Percentiles rank a stretch among this genome's conserved stretches.
phyloP scores from a whole-genome alignment of 768 basidiomycete genomes.

The Pisolithus marmoratus region DNA sequence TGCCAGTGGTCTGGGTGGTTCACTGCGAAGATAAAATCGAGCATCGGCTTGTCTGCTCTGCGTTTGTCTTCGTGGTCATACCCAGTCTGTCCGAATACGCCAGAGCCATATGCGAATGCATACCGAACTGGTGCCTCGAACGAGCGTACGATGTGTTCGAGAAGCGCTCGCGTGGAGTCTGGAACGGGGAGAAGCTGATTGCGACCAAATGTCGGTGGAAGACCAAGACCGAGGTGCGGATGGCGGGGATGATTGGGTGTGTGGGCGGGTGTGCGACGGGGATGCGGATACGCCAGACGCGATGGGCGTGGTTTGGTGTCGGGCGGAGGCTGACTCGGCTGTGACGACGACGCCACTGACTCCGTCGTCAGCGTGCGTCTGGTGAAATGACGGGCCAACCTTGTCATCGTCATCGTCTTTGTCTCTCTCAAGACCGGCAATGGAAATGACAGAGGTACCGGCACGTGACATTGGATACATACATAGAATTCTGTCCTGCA shows the following conservation, averaged over 20 bases:
- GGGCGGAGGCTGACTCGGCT: no score
- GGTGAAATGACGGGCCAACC: no score
- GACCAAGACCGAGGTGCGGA: constrained; percentile 31
- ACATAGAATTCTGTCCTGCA: no score
- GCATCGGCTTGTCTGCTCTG: constrained; percentile 58
- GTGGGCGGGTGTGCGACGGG: no score
- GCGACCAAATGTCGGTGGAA: constrained; percentile 69
- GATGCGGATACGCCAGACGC: no score
- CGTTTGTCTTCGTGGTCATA: constrained; percentile 36
- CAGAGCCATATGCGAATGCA: constrained; percentile 96
- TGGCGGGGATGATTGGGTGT: constrained; percentile 11
- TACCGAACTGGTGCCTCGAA: constrained; percentile 93
- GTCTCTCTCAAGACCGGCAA: no score
- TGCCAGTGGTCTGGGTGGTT: constrained; percentile 93
- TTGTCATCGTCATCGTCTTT: no score
- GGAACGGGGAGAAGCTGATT: constrained; percentile 81
- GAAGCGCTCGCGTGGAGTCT: constrained; percentile 70
- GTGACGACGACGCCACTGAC: no score
- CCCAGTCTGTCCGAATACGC: constrained; percentile 91
- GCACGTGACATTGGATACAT: no score
- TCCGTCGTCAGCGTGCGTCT: no score
- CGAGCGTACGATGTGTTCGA: constrained; percentile 71
- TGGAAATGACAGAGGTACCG: no score
- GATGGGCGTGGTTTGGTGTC: no score
- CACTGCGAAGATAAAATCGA: constrained; percentile 96